Base-by-base conservation (phyloP, 768 basidiomycete species). In the Tricholoma bakamatsutake region DNA sequence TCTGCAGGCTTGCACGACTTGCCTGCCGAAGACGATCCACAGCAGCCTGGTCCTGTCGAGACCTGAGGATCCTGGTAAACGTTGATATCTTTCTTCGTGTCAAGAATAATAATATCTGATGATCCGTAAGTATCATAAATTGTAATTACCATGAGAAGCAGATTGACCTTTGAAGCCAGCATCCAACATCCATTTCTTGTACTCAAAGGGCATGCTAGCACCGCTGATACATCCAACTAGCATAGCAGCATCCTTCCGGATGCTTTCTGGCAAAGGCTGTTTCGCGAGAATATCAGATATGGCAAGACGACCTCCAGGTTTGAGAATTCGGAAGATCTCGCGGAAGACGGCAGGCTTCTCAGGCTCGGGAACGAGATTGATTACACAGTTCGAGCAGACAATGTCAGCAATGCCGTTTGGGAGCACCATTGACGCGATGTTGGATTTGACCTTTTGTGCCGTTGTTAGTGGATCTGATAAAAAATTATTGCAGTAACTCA, bases 311-410 rank as follows among this genome's bases (percentile, higher is more conserved):
- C 84, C 83, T 50, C 81, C 81, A 8, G 79, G 76, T 63, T 79
- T 83, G 47, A 85, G 68, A 2, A 83, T 69, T 10, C 83, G 70
- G 49, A 73, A 64, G 0, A 72, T 67, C 56, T 85, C 83, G 40
- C 73, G 72, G 48, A 82, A 62, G 5, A 78, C 59, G n/a, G 51
- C 64, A 4, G 60, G 64, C 59, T 80, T 83, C 2, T 73, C 76
- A 11, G 68, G 63, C 0, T 52, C 53, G 0, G 80, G 76, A 5
- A 83, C 59, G 2, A 81, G 64, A 60, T 83, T 81, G 62, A 83
- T 65, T 3, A 82, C 80, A 52, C 82, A 83, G 62, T 82, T 85
- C 5, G 81, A 82, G 5, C 83, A 58, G 13, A 85, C 67, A 55
- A 80, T 83, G 58, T 85, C 80, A 15, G 83, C 71, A 0, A 80